These are phyloP conservation scores for Sclerotinia sclerotiorum DNA, from an alignment of 2,329 filamentous ascomycete genomes.

Conservation along the genomic window DNA sequence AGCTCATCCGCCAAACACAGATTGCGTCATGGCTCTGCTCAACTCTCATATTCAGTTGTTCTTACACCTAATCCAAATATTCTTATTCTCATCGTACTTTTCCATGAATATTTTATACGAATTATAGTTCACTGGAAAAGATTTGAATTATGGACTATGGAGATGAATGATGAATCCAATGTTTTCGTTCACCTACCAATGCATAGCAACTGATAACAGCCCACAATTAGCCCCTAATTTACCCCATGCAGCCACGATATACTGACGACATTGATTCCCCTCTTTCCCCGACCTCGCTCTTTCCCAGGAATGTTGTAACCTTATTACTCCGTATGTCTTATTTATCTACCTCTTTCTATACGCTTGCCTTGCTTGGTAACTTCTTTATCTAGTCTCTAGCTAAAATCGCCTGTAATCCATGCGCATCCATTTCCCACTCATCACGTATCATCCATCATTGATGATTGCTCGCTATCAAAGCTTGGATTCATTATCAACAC, in stretches of 20 bases:
- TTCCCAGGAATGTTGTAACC: not conserved
- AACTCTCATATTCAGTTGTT: not conserved
- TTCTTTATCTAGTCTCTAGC: not conserved
- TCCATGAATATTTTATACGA: not conserved
- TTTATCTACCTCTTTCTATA: not conserved
- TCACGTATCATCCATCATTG: not conserved
- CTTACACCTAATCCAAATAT: not conserved
- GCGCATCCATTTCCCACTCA: not conserved
- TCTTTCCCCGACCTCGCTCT: slow-evolving; percentile 1
- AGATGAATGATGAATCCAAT: too few relatives aligned
- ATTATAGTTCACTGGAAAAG: not conserved
- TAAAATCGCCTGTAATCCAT: not conserved
- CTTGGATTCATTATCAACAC: not conserved
- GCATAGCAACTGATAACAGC: slow-evolving; percentile 2
- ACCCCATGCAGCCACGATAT: slow-evolving; percentile 2
- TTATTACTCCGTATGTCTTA: too few relatives aligned
- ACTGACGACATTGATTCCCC: slow-evolving; percentile 12
- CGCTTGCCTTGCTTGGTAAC: not conserved
- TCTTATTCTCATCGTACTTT: not conserved
- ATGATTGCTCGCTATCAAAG: not conserved
- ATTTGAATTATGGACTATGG: not conserved
- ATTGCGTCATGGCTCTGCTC: not conserved
- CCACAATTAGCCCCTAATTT: slow-evolving; percentile 15
- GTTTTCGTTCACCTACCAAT: not conserved
- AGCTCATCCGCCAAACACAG: not conserved